A percentile compares a stretch with the other conserved stretches of the same genome.
Conservation (phyloP, 2,329 filamentous ascomycete genomes). For the Pseudohalonectria lignicola region DNA sequence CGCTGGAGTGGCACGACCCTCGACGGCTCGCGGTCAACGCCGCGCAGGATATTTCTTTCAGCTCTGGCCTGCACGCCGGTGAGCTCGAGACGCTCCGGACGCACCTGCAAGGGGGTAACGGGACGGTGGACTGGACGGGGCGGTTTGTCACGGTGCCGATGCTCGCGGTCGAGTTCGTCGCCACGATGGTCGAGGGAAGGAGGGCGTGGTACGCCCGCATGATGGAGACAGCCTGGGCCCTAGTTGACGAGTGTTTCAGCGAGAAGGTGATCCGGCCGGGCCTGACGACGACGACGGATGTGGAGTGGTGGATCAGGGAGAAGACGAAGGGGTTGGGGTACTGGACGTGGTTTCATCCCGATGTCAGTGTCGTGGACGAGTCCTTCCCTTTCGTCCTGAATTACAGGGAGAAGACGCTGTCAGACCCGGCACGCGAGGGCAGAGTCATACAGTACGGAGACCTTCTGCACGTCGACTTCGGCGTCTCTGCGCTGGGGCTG, state of each 20-base stretch:
- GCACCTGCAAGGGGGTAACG: conserved; percentile 22
- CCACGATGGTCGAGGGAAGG: conserved; percentile 26
- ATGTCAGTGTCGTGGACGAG: conserved; percentile 27
- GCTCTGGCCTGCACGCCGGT: conserved; percentile 34
- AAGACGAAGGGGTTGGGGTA: conserved; percentile 35
- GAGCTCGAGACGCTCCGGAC: conserved; percentile 24
- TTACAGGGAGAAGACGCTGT: not conserved
- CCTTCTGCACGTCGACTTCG: conserved; percentile 37
- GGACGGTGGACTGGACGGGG: conserved; percentile 22
- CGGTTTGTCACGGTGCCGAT: conserved; percentile 26
- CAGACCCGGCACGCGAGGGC: conserved; percentile 4
- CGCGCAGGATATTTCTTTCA: conserved; percentile 31
- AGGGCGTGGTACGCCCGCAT: conserved; percentile 30
- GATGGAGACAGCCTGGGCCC: conserved; percentile 43
- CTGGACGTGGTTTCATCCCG: conserved; percentile 40
- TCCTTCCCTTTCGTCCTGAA: conserved; percentile 8
- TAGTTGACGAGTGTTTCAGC: conserved; percentile 61
- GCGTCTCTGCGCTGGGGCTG: conserved; percentile 9
- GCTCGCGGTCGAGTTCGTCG: conserved; percentile 33
- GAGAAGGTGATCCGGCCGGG: conserved; percentile 37
- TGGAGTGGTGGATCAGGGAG: conserved; percentile 41
- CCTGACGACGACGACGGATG: conserved; percentile 28
- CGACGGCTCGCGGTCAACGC: conserved; percentile 30
- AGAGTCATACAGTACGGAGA: conserved; percentile 30
- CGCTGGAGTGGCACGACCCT: conserved; percentile 25